A percentile compares a stretch with the other conserved stretches of the same genome.
Conservation (phyloP, 176 grass and related monocot species). For the Juncus effusus region DNA sequence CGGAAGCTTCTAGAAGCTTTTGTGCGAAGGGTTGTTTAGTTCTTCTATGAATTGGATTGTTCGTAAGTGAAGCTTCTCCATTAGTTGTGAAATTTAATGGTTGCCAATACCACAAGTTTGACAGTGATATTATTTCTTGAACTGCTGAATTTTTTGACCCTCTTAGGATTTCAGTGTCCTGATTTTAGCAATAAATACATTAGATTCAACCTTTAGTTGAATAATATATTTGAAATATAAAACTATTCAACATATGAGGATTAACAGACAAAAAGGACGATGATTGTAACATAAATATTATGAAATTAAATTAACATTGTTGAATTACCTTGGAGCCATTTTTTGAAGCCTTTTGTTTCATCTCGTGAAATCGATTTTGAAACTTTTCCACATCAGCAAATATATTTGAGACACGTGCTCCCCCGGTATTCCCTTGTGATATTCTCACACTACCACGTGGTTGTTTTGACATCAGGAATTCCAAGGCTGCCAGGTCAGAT, state of each 20-base stretch:
- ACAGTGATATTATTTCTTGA: conserved; percentile 68
- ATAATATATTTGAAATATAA: not conserved
- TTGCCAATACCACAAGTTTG: conserved; percentile 81
- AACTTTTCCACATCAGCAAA: conserved; percentile 76
- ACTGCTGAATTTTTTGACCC: conserved; percentile 55
- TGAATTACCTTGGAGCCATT: conserved; percentile 56
- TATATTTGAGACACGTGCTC: conserved; percentile 50
- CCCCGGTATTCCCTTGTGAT: conserved; percentile 58
- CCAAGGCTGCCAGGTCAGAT: conserved; percentile 66
- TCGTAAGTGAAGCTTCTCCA: conserved; percentile 33
- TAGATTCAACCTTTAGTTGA: not conserved
- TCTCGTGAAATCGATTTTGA: conserved; percentile 50
- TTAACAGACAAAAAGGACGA: too few relatives aligned
- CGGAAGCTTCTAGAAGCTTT: conserved; percentile 59
- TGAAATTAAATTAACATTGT: too few relatives aligned
- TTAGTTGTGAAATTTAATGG: conserved; percentile 36
- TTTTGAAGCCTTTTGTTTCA: conserved; percentile 51
- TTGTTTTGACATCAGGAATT: conserved; percentile 95
- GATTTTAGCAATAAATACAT: not conserved
- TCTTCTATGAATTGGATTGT: conserved; percentile 20
- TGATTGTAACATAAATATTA: too few relatives aligned
- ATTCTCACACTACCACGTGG: conserved; percentile 70
- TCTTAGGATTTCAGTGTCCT: conserved; percentile 46
- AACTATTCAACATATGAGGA: too few relatives aligned
- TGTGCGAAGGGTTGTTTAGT: conserved; percentile 25